Conservation (phyloP, 495 filamentous ascomycete genomes). For the Opeltia flavorubescens region DNA sequence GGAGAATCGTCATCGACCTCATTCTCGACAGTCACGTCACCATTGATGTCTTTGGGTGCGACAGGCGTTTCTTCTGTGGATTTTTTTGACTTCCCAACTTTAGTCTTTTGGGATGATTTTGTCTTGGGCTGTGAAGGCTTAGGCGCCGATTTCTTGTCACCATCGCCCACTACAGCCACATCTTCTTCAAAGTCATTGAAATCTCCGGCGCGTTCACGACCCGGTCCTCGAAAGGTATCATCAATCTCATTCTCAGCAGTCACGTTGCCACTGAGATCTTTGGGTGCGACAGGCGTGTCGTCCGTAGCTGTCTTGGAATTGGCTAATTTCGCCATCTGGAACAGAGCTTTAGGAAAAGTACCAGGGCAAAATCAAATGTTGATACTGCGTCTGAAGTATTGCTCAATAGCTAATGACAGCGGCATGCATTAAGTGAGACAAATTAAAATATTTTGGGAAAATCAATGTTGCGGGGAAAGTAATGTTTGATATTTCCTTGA, state of each 20-base stretch:
- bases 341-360: too few relatives aligned
- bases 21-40: constrained; percentile 19
- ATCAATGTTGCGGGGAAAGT: too few relatives aligned
- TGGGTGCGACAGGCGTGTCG: not conserved
- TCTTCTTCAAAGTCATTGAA: constrained; percentile 36
- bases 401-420: too few relatives aligned
- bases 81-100: constrained; percentile 10
- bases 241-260: constrained; percentile 22
- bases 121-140: not conserved
- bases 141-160: constrained; percentile 22
- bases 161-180: constrained; percentile 19
- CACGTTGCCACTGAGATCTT: constrained; percentile 10
- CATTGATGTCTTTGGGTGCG: constrained; percentile 1
- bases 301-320: constrained; percentile 9
- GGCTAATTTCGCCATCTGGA: too few relatives aligned
- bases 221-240: constrained; percentile 12
- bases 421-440: too few relatives aligned
- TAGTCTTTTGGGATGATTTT: too few relatives aligned
- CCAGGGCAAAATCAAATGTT: too few relatives aligned
- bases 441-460: too few relatives aligned
- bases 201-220: constrained; percentile 42
- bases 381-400: too few relatives aligned
- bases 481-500: too few relatives aligned
- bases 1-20: constrained; percentile 18
- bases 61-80: constrained; percentile 4